Evolutionary conservation across 1,139 yeast genomes (phyloP).

Genomic region (Hyphopichia wangnamkhiaoensis): DNA sequence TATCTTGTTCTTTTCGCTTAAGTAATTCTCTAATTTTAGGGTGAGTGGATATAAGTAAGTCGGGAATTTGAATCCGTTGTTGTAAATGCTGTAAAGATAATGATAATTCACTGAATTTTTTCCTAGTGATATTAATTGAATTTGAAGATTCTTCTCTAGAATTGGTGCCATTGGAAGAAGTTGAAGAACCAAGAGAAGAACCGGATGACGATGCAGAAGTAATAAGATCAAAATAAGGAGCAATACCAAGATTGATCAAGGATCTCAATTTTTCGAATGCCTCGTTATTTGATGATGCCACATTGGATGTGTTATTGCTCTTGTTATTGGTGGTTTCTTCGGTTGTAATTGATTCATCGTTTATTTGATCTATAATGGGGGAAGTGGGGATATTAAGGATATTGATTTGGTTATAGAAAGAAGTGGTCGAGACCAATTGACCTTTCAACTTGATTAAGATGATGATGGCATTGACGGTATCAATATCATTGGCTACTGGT

Average conservation of each 20-base stretch:
- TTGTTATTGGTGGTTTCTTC: not conserved
- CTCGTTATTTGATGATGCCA: slow-evolving; percentile 14
- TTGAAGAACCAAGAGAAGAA: too few species aligned
- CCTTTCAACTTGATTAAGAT: slow-evolving; percentile 51
- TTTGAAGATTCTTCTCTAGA: slow-evolving; percentile 7
- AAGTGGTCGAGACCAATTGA: slow-evolving; percentile 18
- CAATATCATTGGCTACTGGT: slow-evolving; percentile 10
- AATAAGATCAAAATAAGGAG: slow-evolving; percentile 39
- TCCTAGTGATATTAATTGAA: slow-evolving; percentile 49
- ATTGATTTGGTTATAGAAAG: slow-evolving; percentile 46
- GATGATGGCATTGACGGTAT: slow-evolving; percentile 15
- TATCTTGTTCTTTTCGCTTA: slow-evolving; percentile 17
- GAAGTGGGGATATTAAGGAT: slow-evolving; percentile 33
- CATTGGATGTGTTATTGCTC: not conserved
- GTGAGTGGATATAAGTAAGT: slow-evolving; percentile 55
- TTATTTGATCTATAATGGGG: slow-evolving; percentile 12
- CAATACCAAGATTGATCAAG: slow-evolving; percentile 49
- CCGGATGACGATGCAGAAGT: slow-evolving; percentile 10
- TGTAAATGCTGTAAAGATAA: slow-evolving; percentile 69
- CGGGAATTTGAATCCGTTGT: slow-evolving; percentile 69
- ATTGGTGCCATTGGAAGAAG: slow-evolving; percentile 14
- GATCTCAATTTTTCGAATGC: slow-evolving; percentile 60
- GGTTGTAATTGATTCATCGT: slow-evolving; percentile 9
- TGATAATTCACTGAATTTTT: slow-evolving; percentile 70
- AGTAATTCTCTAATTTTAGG: slow-evolving; percentile 43